phyloP scores from a whole-genome alignment of 208 protist genomes.

The Leishmania gerbilli region DNA sequence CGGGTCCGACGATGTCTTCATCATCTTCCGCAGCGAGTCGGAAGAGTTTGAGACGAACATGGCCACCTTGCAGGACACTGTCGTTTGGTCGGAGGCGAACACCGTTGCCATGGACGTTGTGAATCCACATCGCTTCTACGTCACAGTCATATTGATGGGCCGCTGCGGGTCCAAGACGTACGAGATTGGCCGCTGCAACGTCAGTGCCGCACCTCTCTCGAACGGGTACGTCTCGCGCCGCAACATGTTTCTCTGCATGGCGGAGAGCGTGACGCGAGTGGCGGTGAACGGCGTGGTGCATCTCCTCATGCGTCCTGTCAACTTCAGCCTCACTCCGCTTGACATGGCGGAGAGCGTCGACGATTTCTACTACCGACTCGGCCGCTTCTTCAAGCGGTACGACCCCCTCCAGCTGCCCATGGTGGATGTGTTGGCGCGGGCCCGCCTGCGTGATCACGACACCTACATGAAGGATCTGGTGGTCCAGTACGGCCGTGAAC shows the following conservation, averaged over 20 bases:
- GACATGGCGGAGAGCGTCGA: constrained; percentile 48
- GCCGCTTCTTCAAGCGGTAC: constrained; percentile 78
- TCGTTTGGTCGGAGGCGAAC: constrained; percentile 50
- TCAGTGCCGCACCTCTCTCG: constrained; percentile 55
- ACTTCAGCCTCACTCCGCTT: constrained; percentile 57
- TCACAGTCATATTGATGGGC: constrained; percentile 69
- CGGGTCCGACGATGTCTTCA: constrained; percentile 57
- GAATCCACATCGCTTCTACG: constrained; percentile 46
- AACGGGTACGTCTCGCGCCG: constrained; percentile 47
- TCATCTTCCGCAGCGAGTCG: constrained; percentile 61
- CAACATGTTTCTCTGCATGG: constrained; percentile 68
- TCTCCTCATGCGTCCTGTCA: constrained; percentile 51
- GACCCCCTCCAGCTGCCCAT: constrained; percentile 57
- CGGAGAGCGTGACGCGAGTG: constrained; percentile 35
- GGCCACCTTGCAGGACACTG: constrained; percentile 43
- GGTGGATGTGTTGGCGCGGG: constrained; percentile 58
- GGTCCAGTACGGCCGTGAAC: constrained; percentile 73
- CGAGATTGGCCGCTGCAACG: constrained; percentile 68
- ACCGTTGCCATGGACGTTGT: constrained; percentile 53
- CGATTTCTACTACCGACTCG: constrained; percentile 70
- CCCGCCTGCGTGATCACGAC: constrained; percentile 48
- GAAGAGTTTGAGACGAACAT: constrained; percentile 54
- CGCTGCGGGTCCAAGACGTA: constrained; percentile 30
- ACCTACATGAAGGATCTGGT: constrained; percentile 76
- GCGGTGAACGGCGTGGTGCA: constrained; percentile 55